Percentiles rank a stretch among this genome's conserved stretches.
Conservation (phyloP, 2,329 filamentous ascomycete genomes). For the Dothistroma septosporum region DNA sequence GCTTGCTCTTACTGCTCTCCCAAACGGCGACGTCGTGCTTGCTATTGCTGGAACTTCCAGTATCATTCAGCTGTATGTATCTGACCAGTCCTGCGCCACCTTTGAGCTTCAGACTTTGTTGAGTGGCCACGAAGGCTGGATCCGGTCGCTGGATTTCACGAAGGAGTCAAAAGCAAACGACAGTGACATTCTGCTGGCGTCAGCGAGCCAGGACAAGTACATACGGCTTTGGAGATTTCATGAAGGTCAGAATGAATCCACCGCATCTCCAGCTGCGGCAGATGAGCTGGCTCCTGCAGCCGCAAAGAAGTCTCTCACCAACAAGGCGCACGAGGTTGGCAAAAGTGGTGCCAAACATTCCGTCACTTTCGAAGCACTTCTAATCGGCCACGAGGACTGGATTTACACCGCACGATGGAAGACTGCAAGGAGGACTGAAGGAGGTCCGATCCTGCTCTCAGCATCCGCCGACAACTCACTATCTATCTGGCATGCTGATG, state of each 20-base stretch:
- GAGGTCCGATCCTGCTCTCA: constrained; percentile 59
- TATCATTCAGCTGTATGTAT: constrained; percentile 73
- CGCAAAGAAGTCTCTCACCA: constrained; percentile 62
- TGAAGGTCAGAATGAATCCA: constrained; percentile 49
- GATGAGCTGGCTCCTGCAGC: constrained; percentile 8
- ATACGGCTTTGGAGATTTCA: constrained; percentile 88
- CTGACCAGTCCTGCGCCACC: constrained; percentile 44
- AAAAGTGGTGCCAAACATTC: constrained; percentile 62
- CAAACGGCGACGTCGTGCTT: constrained; percentile 51
- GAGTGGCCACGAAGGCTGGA: constrained; percentile 90
- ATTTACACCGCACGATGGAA: constrained; percentile 86
- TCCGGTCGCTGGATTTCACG: constrained; percentile 77
- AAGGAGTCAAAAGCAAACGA: constrained; percentile 52
- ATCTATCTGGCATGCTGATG: constrained; percentile 85
- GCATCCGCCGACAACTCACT: constrained; percentile 94
- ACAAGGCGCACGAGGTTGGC: constrained; percentile 78
- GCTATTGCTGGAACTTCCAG: constrained; percentile 83
- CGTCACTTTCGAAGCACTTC: constrained; percentile 85
- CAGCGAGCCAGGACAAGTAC: constrained; percentile 96
- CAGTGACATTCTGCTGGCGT: constrained; percentile 76
- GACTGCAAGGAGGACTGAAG: constrained; percentile 42
- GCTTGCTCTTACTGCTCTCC: constrained; percentile 62
- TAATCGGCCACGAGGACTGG: constrained; percentile 97
- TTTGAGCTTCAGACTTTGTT: constrained; percentile 75
- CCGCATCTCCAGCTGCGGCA: not conserved